Evolutionary conservation across 768 basidiomycete species (phyloP).

Genomic region (Suillus subalutaceus): DNA sequence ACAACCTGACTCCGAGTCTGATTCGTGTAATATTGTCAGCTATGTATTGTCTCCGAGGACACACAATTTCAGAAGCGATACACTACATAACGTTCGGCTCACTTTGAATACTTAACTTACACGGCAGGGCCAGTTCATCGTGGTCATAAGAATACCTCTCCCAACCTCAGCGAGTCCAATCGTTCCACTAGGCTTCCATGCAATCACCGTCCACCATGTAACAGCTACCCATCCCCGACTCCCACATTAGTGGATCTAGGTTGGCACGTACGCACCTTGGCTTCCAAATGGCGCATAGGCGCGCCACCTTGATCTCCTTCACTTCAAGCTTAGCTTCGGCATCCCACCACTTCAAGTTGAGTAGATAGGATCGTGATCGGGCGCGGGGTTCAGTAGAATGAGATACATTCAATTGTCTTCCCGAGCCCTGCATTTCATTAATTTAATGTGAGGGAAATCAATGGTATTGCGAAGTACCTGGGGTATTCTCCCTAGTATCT

Average conservation of each 20-base stretch:
- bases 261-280: too few species aligned
- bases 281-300: background rate
- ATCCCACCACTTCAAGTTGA: slow-evolving; percentile 54
- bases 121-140: background rate
- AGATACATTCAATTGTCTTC: slow-evolving; percentile 90
- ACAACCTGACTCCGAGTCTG: background rate
- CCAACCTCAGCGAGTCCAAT: background rate
- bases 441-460: slow-evolving; percentile 18
- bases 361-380: slow-evolving; percentile 40
- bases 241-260: too few species aligned
- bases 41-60: background rate
- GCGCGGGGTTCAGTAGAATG: slow-evolving; percentile 74
- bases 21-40: background rate
- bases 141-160: too few species aligned
- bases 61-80: background rate
- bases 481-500: slow-evolving; percentile 72
- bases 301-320: slow-evolving; percentile 64
- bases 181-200: background rate
- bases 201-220: background rate
- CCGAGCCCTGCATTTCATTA: slow-evolving; percentile 43
- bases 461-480: slow-evolving; percentile 47
- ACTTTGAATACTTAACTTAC: background rate
- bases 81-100: background rate
- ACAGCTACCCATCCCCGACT: too few species aligned
- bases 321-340: slow-evolving; percentile 57